A percentile compares a stretch with the other conserved stretches of the same genome.
Evolutionary conservation across 2,329 filamentous ascomycete genomes (phyloP).

Genomic region (Orbilia ellipsospora): DNA sequence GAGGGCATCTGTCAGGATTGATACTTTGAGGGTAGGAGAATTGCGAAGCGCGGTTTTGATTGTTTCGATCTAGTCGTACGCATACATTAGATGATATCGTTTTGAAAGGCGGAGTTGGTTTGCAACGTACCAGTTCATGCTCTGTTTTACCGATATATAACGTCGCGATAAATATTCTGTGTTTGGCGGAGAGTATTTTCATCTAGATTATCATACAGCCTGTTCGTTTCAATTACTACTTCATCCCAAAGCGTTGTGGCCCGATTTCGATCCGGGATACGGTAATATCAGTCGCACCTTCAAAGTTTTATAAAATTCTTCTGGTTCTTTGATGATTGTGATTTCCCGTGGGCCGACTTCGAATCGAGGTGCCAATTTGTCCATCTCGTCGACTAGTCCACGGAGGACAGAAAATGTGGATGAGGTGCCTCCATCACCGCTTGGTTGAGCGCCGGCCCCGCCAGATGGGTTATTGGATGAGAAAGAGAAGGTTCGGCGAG

Average conservation of each 20-base stretch:
- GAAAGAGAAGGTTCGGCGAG: constrained; percentile 42
- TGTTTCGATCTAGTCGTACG: constrained; percentile 72
- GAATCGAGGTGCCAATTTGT: constrained; percentile 90
- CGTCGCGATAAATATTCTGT: constrained; percentile 90
- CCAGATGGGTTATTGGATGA: constrained; percentile 27
- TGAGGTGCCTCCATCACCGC: constrained; percentile 35
- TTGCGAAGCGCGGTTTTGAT: constrained; percentile 77
- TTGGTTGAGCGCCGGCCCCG: constrained; percentile 34
- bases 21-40: constrained; percentile 82
- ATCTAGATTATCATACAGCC: constrained; percentile 68
- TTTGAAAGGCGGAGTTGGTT: constrained; percentile 5
- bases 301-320: constrained; percentile 90
- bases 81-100: not conserved
- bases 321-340: constrained; percentile 78
- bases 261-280: constrained; percentile 3
- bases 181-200: constrained; percentile 83
- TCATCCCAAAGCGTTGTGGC: constrained; percentile 38
- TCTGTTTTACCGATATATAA: constrained; percentile 96
- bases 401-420: constrained; percentile 45
- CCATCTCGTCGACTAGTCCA: constrained; percentile 76
- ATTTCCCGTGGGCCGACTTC: constrained; percentile 84
- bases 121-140: constrained; percentile 75
- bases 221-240: constrained; percentile 55
- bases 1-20: constrained; percentile 89
- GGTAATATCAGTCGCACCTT: constrained; percentile 70